phyloP scores from a whole-genome alignment of 257 asterid species.

The Forsythia viridissima region DNA sequence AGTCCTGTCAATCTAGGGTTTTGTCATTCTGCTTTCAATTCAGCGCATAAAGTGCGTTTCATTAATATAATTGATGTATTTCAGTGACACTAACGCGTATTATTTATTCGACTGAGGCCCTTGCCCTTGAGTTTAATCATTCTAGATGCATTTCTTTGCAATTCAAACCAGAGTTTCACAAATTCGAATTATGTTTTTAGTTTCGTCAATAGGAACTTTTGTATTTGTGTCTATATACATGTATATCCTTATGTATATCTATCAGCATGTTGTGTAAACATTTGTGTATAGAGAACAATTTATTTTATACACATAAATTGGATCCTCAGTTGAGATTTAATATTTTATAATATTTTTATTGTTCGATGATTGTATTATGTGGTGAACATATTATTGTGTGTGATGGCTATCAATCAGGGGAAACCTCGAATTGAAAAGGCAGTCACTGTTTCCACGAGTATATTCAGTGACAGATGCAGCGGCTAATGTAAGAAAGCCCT shows the following conservation, averaged over 20 bases:
- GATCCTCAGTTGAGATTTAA: neutral
- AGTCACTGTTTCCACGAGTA: constrained; percentile 84
- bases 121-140: neutral
- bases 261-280: neutral
- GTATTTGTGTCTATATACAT: neutral
- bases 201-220: neutral
- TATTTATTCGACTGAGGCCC: neutral
- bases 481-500: constrained; percentile 71
- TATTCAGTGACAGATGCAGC: constrained; percentile 73
- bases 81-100: neutral
- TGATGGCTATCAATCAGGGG: constrained; percentile 63
- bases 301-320: neutral
- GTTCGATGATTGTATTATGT: neutral
- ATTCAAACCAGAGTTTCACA: neutral
- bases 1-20: constrained; percentile 32
- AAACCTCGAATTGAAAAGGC: constrained; percentile 72
- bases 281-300: neutral
- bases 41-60: neutral
- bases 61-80: neutral
- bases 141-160: neutral
- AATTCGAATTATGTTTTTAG: neutral
- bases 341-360: neutral
- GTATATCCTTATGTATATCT: neutral
- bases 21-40: constrained; percentile 14
- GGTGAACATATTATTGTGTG: neutral